phyloP scores from a whole-genome alignment of 106 monocot species.

The Iris macrosiphon region DNA sequence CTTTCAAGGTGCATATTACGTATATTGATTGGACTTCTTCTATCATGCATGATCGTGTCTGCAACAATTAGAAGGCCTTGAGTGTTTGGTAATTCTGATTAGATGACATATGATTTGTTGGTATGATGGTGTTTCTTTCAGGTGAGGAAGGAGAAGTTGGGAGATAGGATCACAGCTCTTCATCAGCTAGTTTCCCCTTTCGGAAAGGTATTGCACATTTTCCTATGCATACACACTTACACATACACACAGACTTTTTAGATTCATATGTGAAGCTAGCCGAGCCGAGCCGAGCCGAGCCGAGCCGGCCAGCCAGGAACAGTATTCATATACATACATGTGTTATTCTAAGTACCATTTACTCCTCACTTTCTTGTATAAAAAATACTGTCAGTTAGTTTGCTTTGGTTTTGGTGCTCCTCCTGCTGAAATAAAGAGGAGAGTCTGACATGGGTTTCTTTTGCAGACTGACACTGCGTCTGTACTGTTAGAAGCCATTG shows the following conservation, averaged over 20 bases:
- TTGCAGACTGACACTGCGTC: slow-evolving; percentile 98
- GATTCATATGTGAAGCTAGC: too few species aligned
- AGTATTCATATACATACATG: too few species aligned
- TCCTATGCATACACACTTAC: neutral
- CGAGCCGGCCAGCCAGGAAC: too few species aligned
- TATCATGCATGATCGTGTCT: too few species aligned
- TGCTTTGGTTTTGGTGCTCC: slow-evolving; percentile 8
- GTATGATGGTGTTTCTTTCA: slow-evolving; percentile 6
- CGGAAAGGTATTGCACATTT: slow-evolving; percentile 70
- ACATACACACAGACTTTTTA: too few species aligned
- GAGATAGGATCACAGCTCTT: slow-evolving; percentile 81
- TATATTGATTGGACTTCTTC: too few species aligned
- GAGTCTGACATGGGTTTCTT: slow-evolving; percentile 21
- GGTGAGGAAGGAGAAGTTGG: slow-evolving; percentile 93
- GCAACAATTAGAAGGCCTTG: too few species aligned
- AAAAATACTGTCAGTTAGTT: neutral
- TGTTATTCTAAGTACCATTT: too few species aligned
- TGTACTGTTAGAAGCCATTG: slow-evolving; percentile 89
- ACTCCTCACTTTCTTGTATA: neutral
- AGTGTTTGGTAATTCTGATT: too few species aligned
- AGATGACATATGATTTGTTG: too few species aligned
- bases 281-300: too few species aligned
- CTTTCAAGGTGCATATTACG: slow-evolving; percentile 57
- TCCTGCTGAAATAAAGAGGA: slow-evolving; percentile 2
- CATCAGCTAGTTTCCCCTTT: slow-evolving; percentile 94